Percentiles rank a stretch among this genome's conserved stretches.
These are phyloP conservation scores for Neopestalotiopsis sp. DNA, from an alignment of 2,329 filamentous ascomycete genomes.

Conservation along the genomic window DNA sequence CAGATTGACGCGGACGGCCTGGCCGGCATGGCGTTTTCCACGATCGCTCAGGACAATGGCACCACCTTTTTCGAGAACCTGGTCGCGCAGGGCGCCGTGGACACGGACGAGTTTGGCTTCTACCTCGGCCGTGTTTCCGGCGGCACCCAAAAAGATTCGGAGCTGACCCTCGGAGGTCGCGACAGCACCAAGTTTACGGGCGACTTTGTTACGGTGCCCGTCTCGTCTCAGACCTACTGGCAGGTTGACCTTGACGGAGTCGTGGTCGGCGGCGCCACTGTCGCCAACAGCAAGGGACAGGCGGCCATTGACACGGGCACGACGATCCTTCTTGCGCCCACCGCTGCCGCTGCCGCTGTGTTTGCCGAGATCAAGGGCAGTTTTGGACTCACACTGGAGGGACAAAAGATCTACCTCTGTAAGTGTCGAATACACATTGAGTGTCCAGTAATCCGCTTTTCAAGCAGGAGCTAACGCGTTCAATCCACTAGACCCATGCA, in stretches of 20 bases:
- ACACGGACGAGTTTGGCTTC: conserved; percentile 37
- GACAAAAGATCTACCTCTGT: conserved; percentile 10
- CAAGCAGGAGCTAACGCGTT: not conserved
- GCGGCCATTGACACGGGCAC: conserved; percentile 16
- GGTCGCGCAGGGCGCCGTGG: conserved; percentile 33
- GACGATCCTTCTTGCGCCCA: conserved; percentile 10
- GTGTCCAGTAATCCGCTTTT: not conserved
- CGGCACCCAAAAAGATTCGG: conserved; percentile 5
- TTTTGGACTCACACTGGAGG: not conserved
- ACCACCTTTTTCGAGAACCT: conserved; percentile 39
- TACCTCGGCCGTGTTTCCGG: conserved; percentile 31
- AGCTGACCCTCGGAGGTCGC: conserved; percentile 14
- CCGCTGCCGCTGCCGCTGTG: not conserved
- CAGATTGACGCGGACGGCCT: conserved; percentile 39
- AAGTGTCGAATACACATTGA: not conserved
- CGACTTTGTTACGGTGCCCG: conserved; percentile 7
- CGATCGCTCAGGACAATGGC: conserved; percentile 35
- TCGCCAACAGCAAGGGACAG: conserved; percentile 3
- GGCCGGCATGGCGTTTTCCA: conserved; percentile 39
- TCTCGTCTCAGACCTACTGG: conserved; percentile 15
- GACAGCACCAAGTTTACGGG: conserved; percentile 14
- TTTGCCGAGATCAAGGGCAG: not conserved
- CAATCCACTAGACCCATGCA: not conserved
- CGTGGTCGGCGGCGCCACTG: not conserved
- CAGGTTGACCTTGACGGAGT: conserved; percentile 13